phyloP scores from a whole-genome alignment of 148 eudicot species.

The Amaranthus palmeri region DNA sequence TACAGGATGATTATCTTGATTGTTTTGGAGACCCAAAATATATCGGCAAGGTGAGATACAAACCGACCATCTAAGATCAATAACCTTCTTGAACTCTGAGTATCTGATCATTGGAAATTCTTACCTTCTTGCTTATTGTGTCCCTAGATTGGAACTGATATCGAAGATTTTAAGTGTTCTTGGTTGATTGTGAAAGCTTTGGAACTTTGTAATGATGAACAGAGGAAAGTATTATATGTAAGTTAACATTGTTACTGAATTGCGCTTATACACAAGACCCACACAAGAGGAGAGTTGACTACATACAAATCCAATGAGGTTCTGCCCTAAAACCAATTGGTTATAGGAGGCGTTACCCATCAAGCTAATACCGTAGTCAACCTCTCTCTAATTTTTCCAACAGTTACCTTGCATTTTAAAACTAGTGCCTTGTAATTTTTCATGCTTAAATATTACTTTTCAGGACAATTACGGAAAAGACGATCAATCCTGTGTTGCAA shows the following conservation, averaged over 20 bases:
- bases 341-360: too few species aligned
- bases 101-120: constrained; percentile 2
- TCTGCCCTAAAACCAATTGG: too few species aligned
- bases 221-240: constrained; percentile 54
- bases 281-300: too few species aligned
- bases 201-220: constrained; percentile 60
- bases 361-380: not conserved
- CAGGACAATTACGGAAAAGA: constrained; percentile 89
- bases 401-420: not conserved
- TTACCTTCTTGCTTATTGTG: constrained; percentile 3
- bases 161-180: constrained; percentile 79
- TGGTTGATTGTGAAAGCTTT: constrained; percentile 85
- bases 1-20: constrained; percentile 71
- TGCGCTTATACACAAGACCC: not conserved
- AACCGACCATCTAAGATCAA: not conserved
- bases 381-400: not conserved
- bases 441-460: not conserved
- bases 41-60: constrained; percentile 54
- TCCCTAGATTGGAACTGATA: constrained; percentile 73
- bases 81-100: not conserved
- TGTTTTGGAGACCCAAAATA: constrained; percentile 59
- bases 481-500: constrained; percentile 60
- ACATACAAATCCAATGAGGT: too few species aligned
- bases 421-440: not conserved
- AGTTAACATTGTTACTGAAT: constrained; percentile 13